Conservation (phyloP, 345 rosid genomes). For the Eucalyptus pumila region DNA sequence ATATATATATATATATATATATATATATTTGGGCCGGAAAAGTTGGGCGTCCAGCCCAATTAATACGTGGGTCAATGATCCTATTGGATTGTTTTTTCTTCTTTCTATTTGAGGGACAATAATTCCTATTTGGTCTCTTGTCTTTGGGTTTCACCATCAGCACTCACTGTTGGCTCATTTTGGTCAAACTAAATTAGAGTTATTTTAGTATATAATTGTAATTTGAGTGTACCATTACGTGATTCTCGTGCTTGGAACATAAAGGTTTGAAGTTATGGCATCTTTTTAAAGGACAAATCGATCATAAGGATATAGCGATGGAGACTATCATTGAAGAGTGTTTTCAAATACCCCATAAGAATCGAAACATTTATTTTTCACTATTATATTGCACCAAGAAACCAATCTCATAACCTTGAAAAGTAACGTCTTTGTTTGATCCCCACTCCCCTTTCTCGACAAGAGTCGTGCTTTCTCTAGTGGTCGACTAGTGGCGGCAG, state of each 20-base stretch:
- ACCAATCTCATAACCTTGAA: neutral
- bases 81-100: neutral
- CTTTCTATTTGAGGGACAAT: neutral
- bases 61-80: neutral
- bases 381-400: neutral
- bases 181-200: neutral
- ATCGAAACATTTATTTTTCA: neutral
- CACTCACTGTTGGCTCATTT: neutral
- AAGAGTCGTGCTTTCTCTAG: neutral
- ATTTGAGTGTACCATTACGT: neutral
- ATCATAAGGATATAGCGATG: fast-evolving
- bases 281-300: neutral
- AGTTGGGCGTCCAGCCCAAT: neutral
- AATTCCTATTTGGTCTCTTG: neutral
- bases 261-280: neutral
- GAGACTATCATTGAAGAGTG: neutral
- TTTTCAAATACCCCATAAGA: neutral
- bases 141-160: neutral
- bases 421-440: neutral
- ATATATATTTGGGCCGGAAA: neutral
- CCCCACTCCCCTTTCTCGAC: neutral
- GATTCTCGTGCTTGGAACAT: neutral
- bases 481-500: neutral
- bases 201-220: neutral
- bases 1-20: no score